A percentile compares a stretch with the other conserved stretches of the same genome.
Evolutionary conservation across 257 asterid species (phyloP).

Genomic region (Jaltomata sinuosa): DNA sequence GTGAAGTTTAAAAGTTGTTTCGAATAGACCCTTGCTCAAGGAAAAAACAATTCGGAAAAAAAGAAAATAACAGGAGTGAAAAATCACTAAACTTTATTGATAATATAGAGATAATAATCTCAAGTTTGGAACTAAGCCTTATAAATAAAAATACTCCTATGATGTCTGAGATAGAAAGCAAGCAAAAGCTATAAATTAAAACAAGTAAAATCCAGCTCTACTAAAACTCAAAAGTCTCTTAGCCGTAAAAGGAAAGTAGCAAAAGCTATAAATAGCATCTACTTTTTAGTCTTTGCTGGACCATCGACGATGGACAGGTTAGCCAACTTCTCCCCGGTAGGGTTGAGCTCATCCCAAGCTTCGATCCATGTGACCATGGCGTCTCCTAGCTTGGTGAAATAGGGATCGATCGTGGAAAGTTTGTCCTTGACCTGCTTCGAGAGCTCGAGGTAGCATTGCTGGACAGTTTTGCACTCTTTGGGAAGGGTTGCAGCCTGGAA

Average conservation of each 20-base stretch:
- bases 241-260: not conserved
- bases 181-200: not conserved
- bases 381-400: conserved; percentile 61
- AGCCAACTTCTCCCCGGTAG: conserved; percentile 27
- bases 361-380: conserved; percentile 86
- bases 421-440: conserved; percentile 60
- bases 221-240: not conserved
- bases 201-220: not conserved
- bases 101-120: not conserved
- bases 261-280: conserved; percentile 7
- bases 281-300: conserved; percentile 19
- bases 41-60: no score
- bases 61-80: no score
- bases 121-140: not conserved
- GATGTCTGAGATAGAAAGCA: not conserved
- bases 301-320: conserved; percentile 19
- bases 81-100: not conserved
- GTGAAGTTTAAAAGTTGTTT: no score
- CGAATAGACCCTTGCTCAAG: no score
- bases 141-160: not conserved
- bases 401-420: conserved; percentile 42
- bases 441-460: conserved; percentile 59
- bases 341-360: conserved; percentile 90
- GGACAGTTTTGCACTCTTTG: conserved; percentile 58
- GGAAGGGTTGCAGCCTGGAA: conserved; percentile 45